Evolutionary conservation across 352 stramenopile genomes (phyloP).

Genomic region (Phytophthora ohioensis): DNA sequence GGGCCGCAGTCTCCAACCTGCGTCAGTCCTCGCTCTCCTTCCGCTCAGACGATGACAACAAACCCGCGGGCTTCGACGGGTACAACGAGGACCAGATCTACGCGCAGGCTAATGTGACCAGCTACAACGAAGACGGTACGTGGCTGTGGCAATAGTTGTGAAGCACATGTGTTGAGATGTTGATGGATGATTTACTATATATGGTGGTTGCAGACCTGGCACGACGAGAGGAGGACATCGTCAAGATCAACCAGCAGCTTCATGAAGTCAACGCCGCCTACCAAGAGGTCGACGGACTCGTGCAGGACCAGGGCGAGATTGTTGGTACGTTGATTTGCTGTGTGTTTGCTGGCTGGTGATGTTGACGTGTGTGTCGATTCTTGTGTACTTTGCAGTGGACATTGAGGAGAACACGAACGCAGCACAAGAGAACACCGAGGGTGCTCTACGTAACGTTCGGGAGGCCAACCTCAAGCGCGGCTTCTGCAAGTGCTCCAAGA

Average conservation of each 20-base stretch:
- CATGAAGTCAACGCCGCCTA: conserved; percentile 73
- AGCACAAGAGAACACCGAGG: conserved; percentile 59
- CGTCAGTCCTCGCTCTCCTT: conserved; percentile 62
- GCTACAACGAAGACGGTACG: conserved; percentile 73
- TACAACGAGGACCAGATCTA: conserved; percentile 80
- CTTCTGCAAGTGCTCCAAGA: conserved; percentile 70
- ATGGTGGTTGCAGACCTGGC: conserved; percentile 48
- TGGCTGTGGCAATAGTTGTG: not conserved
- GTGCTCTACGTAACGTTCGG: conserved; percentile 61
- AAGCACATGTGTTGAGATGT: not conserved
- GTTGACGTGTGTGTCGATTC: conserved; percentile 7
- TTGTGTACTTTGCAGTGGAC: conserved; percentile 47
- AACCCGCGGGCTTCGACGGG: conserved; percentile 49
- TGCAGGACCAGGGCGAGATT: conserved; percentile 74
- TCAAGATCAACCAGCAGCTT: conserved; percentile 80
- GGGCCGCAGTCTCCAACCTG: conserved; percentile 57
- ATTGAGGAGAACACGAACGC: conserved; percentile 66
- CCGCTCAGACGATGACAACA: conserved; percentile 50
- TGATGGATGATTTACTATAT: conserved; percentile 20
- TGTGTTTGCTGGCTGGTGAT: not conserved
- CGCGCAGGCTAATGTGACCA: conserved; percentile 65
- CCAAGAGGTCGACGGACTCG: conserved; percentile 69
- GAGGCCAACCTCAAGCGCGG: conserved; percentile 57
- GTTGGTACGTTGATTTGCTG: conserved; percentile 48
- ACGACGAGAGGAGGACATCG: conserved; percentile 71